phyloP scores from a whole-genome alignment of 2,329 filamentous ascomycete species.

The Talaromyces sp. region DNA sequence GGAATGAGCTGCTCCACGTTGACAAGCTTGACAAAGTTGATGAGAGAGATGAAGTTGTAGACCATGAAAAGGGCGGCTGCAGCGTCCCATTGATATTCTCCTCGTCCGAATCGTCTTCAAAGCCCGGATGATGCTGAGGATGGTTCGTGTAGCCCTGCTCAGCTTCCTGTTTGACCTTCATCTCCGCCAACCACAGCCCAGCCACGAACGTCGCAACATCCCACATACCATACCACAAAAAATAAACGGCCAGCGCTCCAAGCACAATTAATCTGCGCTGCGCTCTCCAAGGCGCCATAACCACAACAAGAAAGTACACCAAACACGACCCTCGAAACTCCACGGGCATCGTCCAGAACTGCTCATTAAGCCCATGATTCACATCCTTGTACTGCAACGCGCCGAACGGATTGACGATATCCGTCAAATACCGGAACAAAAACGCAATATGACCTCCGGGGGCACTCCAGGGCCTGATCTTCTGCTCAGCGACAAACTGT shows the following conservation, averaged over 20 bases:
- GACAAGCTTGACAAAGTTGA: not conserved
- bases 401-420: conserved; percentile 6
- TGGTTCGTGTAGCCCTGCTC: not conserved
- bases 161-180: conserved; percentile 9
- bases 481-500: not conserved
- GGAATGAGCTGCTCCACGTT: not conserved
- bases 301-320: conserved; percentile 20
- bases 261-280: not conserved
- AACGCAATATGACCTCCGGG: conserved; percentile 5
- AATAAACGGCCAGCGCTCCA: not conserved
- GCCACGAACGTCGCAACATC: conserved; percentile 13
- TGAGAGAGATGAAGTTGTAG: not conserved
- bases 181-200: conserved; percentile 10
- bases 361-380: conserved; percentile 20
- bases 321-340: conserved; percentile 25
- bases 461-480: conserved; percentile 5
- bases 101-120: not conserved
- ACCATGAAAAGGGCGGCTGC: not conserved
- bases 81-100: conserved; percentile 1
- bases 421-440: conserved; percentile 4
- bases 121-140: not conserved
- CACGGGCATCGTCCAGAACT: conserved; percentile 28
- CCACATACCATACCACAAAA: conserved; percentile 10
- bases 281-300: conserved; percentile 5
- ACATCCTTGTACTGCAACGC: not conserved